These are phyloP conservation scores for Gastrolobium bilobum DNA, from an alignment of 306 rosid genomes.

Conservation along the genomic window DNA sequence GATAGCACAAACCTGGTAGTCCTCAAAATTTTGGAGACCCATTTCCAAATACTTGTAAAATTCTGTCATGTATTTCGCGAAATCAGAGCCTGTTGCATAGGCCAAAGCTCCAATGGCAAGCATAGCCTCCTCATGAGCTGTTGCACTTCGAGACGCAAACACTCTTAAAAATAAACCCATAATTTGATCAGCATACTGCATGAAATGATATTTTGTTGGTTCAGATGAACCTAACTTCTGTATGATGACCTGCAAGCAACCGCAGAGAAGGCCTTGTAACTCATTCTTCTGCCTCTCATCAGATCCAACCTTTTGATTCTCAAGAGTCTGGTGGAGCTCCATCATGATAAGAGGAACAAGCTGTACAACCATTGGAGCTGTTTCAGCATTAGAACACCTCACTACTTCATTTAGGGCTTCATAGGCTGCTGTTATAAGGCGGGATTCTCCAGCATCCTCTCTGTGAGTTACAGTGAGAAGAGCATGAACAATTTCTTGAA, in stretches of 20 bases:
- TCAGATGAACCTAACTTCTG: constrained; percentile 92
- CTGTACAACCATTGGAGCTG: constrained; percentile 83
- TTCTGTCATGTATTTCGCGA: constrained; percentile 85
- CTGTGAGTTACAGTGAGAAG: constrained; percentile 88
- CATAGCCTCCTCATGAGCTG: constrained; percentile 99
- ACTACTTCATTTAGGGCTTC: constrained; percentile 95
- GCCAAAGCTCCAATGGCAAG: constrained; percentile 99
- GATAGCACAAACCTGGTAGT: constrained; percentile 94
- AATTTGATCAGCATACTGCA: constrained; percentile 90
- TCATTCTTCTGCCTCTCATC: constrained; percentile 91
- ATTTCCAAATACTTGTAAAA: constrained; percentile 83
- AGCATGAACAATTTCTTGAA: constrained; percentile 80
- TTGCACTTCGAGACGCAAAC: constrained; percentile 89
- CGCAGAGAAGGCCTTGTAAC: constrained; percentile 96
- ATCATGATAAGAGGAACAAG: constrained; percentile 79
- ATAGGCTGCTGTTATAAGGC: constrained; percentile 93
- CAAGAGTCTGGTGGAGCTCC: constrained; percentile 90
- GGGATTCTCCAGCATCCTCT: constrained; percentile 91
- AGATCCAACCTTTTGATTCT: constrained; percentile 69
- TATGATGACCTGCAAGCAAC: constrained; percentile 95
- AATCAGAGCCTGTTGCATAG: constrained; percentile 80
- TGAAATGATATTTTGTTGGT: constrained; percentile 70
- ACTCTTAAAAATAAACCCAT: constrained; percentile 88
- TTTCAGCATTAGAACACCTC: constrained; percentile 91
- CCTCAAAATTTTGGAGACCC: constrained; percentile 98